Percentiles rank a stretch among this genome's conserved stretches.
Conservation (phyloP, 2,329 filamentous ascomycete genomes). For the Teratosphaeria pseudoeucalypti region DNA sequence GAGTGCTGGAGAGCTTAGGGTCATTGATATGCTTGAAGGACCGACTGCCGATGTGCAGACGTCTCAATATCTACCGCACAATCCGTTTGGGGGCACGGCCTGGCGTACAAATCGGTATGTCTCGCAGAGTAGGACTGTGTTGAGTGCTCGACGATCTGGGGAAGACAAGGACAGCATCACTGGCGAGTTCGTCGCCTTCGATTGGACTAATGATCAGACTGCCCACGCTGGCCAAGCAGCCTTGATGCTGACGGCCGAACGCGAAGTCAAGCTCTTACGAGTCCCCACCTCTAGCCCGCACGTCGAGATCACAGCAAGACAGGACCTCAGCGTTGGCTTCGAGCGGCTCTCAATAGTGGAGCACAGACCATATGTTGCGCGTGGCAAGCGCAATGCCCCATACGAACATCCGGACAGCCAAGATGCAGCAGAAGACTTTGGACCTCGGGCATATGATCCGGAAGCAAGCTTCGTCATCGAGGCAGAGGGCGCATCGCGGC, state of each 20-base stretch:
- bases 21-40: slow-evolving; percentile 20
- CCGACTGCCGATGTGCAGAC: background rate
- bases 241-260: slow-evolving; percentile 43
- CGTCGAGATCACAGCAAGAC: slow-evolving; percentile 33
- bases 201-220: slow-evolving; percentile 44
- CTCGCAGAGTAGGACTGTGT: slow-evolving; percentile 31
- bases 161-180: slow-evolving; percentile 33
- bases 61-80: slow-evolving; percentile 9
- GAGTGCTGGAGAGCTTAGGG: slow-evolving; percentile 48
- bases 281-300: slow-evolving; percentile 32
- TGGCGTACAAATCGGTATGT: slow-evolving; percentile 37
- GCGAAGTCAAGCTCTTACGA: slow-evolving; percentile 40
- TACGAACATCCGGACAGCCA: slow-evolving; percentile 7
- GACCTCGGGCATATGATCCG: slow-evolving; percentile 12
- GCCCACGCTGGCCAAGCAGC: slow-evolving; percentile 39
- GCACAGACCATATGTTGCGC: slow-evolving; percentile 4
- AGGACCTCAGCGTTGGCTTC: slow-evolving; percentile 28
- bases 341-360: slow-evolving; percentile 16
- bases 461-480: background rate
- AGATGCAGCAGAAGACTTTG: slow-evolving; percentile 17
- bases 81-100: slow-evolving; percentile 21
- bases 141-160: slow-evolving; percentile 35
- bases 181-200: slow-evolving; percentile 46
- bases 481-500: background rate
- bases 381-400: slow-evolving; percentile 6